Base-by-base conservation (phyloP, 768 basidiomycete species). In the Lactifluus echinatus region DNA sequence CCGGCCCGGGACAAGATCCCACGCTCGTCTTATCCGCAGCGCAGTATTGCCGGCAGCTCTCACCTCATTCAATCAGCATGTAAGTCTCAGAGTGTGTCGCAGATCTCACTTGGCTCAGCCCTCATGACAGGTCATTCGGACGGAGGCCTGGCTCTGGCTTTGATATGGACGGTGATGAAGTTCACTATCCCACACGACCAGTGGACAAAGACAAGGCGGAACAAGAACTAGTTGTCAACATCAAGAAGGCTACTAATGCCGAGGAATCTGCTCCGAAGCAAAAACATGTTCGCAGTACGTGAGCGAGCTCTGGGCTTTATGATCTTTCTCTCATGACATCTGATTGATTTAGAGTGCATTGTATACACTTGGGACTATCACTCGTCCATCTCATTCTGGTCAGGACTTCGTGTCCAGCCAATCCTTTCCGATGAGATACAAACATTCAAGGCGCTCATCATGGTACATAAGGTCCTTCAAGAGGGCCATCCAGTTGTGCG, bases 301-400 rank as follows among this genome's bases (percentile, higher is more conserved):
- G 42, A 49, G 21, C 50, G 28, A 0, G 4, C 37, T 8, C 24
- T 14, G 17, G 14, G 1, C 11, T 55, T 40, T 47, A 26, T 55
- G 24, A 50, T 43, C 34, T 56, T 56, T 15, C n/a, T 15, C 12
- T 46, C 36, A n/a, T 60, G 34, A 49, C 37, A 15, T 37, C 21
- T 31, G 8, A 10, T 70, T n/a, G n/a, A n/a, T n/a, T n/a, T n/a
- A 98, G 95, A 97, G 76, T 92, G 89, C 66, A 97, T 99, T 69
- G 91, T 98, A 24, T 99, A 93, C 71, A 98, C 96, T 7, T 97
- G 94, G 94, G 96, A 99, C 71, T 98, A 98, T 67, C 94, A 97
- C 66, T 89, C 93, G 19, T 97, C 94, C 34, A 85, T 91, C 65
- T 94, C 94, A 6, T 97, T 98, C 70, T 99, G 96, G 96, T 93